A percentile compares a stretch with the other conserved stretches of the same genome.
phyloP scores from a whole-genome alignment of 495 filamentous ascomycete genomes.

The Penicillium salamii region DNA sequence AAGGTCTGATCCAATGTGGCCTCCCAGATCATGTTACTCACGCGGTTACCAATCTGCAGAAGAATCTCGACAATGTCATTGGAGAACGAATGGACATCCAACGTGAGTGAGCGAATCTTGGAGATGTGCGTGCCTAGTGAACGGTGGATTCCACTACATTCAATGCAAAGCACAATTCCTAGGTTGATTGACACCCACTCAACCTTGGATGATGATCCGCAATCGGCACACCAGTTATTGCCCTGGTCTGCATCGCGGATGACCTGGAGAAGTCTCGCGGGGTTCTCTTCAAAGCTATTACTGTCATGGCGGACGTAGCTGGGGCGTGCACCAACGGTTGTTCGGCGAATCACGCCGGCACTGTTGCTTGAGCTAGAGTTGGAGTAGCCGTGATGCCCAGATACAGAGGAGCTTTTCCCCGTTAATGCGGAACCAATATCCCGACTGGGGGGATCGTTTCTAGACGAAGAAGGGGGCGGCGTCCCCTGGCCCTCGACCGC shows the following conservation, averaged over 20 bases:
- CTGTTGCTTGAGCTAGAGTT: slow-evolving; percentile 40
- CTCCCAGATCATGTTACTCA: slow-evolving; percentile 97
- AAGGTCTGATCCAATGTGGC: slow-evolving; percentile 67
- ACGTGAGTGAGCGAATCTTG: slow-evolving; percentile 91
- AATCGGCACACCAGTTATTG: slow-evolving; percentile 94
- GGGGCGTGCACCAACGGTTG: slow-evolving; percentile 88
- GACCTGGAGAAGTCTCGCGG: slow-evolving; percentile 78
- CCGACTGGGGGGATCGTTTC: slow-evolving; percentile 59
- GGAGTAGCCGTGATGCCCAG: slow-evolving; percentile 54
- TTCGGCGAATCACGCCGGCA: slow-evolving; percentile 70
- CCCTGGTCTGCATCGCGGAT: slow-evolving; percentile 89
- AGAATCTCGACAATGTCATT: slow-evolving; percentile 95
- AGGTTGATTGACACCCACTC: slow-evolving; percentile 99
- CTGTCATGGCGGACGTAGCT: slow-evolving; percentile 63
- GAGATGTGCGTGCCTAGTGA: slow-evolving; percentile 97
- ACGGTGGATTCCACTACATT: slow-evolving; percentile 96
- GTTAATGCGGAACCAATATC: slow-evolving; percentile 91
- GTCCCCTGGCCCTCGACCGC: slow-evolving; percentile 80
- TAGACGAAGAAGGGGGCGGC: slow-evolving; percentile 39
- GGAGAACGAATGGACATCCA: slow-evolving; percentile 94
- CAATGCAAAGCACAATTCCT: slow-evolving; percentile 93
- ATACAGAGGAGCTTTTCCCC: slow-evolving; percentile 83
- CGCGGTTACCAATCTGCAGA: slow-evolving; percentile 84
- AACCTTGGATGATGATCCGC: slow-evolving; percentile 83
- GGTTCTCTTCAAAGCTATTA: slow-evolving; percentile 74